These are phyloP conservation scores for Cytidiella melzeri DNA, from an alignment of 768 basidiomycete species.

Conservation along the genomic window DNA sequence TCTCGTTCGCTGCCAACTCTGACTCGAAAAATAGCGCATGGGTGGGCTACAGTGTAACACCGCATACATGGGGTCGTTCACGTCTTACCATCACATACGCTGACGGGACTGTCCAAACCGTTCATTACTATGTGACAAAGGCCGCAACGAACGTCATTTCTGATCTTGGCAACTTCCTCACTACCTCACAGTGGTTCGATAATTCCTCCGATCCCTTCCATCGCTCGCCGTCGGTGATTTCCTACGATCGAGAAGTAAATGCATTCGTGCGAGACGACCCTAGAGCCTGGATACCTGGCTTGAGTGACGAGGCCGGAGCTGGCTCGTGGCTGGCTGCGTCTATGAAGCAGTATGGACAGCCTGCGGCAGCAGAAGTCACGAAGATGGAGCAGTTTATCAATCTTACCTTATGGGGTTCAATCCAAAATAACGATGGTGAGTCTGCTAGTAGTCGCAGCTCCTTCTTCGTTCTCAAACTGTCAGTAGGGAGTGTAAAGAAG, in stretches of 20 bases:
- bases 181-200: constrained; percentile 49
- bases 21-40: constrained; percentile 37
- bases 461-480: neutral
- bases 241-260: constrained; percentile 47
- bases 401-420: constrained; percentile 40
- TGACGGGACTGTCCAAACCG: constrained; percentile 46
- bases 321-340: constrained; percentile 51
- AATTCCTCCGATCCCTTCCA: constrained; percentile 44
- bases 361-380: constrained; percentile 44
- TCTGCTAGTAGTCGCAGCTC: constrained; percentile 1
- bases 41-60: constrained; percentile 43
- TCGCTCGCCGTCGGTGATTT: constrained; percentile 47
- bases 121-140: constrained; percentile 47
- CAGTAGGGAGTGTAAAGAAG: constrained; percentile 46
- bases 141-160: constrained; percentile 37
- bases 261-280: constrained; percentile 44
- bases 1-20: constrained; percentile 38
- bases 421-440: constrained; percentile 44
- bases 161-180: constrained; percentile 49
- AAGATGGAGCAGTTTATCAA: constrained; percentile 47
- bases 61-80: constrained; percentile 40
- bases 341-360: constrained; percentile 52
- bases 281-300: constrained; percentile 53
- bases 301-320: constrained; percentile 56
- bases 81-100: constrained; percentile 43